Base-by-base conservation (phyloP, 768 basidiomycete genomes). In the Saitozyma sp. region DNA sequence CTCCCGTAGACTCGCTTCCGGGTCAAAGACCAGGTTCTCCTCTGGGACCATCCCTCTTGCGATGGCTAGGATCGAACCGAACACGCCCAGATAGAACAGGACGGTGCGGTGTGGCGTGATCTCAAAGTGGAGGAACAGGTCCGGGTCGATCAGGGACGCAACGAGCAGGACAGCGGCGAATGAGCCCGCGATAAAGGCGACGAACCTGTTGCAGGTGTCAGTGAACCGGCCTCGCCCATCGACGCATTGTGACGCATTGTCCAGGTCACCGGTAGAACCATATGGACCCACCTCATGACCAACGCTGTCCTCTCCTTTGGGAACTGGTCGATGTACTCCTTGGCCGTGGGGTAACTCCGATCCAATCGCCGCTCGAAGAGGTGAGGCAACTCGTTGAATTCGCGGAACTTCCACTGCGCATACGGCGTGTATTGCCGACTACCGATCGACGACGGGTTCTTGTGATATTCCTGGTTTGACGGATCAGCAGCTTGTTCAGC, bases 301-400 rank as follows among this genome's bases (percentile, higher is more conserved):
- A 96, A 81, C 0, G 92, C 88, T 17, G 92, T 83, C 73, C 94
- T 90, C 74, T 93, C 93, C 70, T 98, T 98, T 0, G 96, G 96
- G 76, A 96, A 99, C 75, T 98, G 96, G 20, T 92, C 91, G 64
- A 97, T 92, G 77, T 98, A 99, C 84, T 92, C 89, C 77, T 88
- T 92, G 10, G 96, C 90, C 9, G 87, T 81, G 0, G 91, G 92
- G 69, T 94, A 92, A 59, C 91, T 92, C 73, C 91, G 87, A 66
- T 92, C 88, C 52, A 98, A 82, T 56, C 96, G 84, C 52, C 91
- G 84, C 42, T 86, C 84, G 78, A 98, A 99, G 42, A 94, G 82
- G 80, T 99, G 96, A 0, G 92, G 90, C 9, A 99, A 83, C 74
- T 99, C 96, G 76, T 99, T 99, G 83, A 97, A 99, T 77, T 99